These are phyloP conservation scores for Penicillium arizonense DNA, from an alignment of 495 filamentous ascomycete species.

Conservation along the genomic window DNA sequence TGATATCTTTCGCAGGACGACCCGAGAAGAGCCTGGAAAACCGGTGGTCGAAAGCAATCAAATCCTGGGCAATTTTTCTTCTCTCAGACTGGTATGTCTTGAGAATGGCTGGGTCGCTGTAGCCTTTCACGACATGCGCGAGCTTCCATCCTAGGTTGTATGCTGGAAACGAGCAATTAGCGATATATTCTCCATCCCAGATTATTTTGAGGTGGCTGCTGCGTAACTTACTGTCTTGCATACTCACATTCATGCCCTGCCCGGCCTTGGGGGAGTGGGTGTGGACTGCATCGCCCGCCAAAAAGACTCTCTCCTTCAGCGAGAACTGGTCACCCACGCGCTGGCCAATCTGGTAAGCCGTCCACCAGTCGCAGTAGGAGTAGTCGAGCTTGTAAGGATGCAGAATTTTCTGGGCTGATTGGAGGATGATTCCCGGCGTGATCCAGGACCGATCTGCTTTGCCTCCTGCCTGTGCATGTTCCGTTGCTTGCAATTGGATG, in stretches of 20 bases:
- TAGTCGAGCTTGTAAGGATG: conserved; percentile 61
- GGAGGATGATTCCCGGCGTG: conserved; percentile 55
- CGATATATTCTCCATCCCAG: too few species aligned
- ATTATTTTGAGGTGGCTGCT: too few species aligned
- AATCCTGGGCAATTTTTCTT: conserved; percentile 58
- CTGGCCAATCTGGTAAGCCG: conserved; percentile 62
- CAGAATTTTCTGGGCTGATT: conserved; percentile 58
- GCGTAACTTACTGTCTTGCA: conserved; percentile 49
- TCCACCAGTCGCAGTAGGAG: conserved; percentile 62
- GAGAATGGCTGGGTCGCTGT: conserved; percentile 50
- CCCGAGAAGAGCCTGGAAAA: conserved; percentile 51
- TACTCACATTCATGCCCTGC: conserved; percentile 73
- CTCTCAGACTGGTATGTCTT: conserved; percentile 65
- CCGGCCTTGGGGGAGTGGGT: conserved; percentile 67
- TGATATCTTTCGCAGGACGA: conserved; percentile 29
- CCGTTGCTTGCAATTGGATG: conserved; percentile 59
- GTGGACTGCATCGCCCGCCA: conserved; percentile 62
- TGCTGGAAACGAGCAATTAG: conserved; percentile 10
- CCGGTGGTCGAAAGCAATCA: conserved; percentile 64
- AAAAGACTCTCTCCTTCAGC: conserved; percentile 59
- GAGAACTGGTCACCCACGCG: conserved; percentile 61
- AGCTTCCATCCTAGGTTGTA: conserved; percentile 80
- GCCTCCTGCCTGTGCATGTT: conserved; percentile 13
- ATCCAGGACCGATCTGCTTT: conserved; percentile 52
- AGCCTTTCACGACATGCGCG: conserved; percentile 54